phyloP scores from a whole-genome alignment of 2,329 filamentous ascomycete species.

The Ceratocystiopsis brevicomis region DNA sequence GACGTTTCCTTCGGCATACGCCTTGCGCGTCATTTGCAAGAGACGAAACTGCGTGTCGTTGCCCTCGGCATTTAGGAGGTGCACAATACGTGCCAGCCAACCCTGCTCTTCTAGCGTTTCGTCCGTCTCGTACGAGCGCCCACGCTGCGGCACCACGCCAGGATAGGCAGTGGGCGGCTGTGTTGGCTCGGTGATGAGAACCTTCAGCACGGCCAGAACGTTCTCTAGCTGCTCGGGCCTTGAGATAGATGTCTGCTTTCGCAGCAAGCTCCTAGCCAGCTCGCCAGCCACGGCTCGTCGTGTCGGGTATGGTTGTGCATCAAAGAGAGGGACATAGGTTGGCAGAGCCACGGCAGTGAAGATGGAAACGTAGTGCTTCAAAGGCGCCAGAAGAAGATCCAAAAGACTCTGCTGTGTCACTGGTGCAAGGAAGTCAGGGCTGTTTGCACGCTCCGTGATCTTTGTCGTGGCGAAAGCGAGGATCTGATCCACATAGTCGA shows the following conservation, averaged over 20 bases:
- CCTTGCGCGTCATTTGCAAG: constrained; percentile 69
- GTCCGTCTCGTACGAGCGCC: constrained; percentile 63
- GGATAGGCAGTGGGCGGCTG: constrained; percentile 37
- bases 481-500: constrained; percentile 93
- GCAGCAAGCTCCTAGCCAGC: constrained; percentile 64
- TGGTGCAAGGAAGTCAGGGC: constrained; percentile 80
- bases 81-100: constrained; percentile 82
- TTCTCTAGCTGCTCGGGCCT: constrained; percentile 68
- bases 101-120: constrained; percentile 97
- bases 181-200: constrained; percentile 82
- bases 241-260: constrained; percentile 61
- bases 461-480: constrained; percentile 76
- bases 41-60: constrained; percentile 93
- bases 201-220: constrained; percentile 70
- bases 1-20: constrained; percentile 81
- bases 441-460: constrained; percentile 75
- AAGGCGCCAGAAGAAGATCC: constrained; percentile 72
- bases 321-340: constrained; percentile 74
- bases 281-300: constrained; percentile 79
- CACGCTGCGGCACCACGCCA: constrained; percentile 46
- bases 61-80: constrained; percentile 63
- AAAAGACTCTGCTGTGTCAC: constrained; percentile 77
- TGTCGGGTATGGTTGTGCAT: constrained; percentile 84
- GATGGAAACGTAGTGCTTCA: constrained; percentile 77
- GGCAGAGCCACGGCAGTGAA: constrained; percentile 93